Conservation (phyloP, 2,329 filamentous ascomycete genomes). For the Trichoderma polysporum region DNA sequence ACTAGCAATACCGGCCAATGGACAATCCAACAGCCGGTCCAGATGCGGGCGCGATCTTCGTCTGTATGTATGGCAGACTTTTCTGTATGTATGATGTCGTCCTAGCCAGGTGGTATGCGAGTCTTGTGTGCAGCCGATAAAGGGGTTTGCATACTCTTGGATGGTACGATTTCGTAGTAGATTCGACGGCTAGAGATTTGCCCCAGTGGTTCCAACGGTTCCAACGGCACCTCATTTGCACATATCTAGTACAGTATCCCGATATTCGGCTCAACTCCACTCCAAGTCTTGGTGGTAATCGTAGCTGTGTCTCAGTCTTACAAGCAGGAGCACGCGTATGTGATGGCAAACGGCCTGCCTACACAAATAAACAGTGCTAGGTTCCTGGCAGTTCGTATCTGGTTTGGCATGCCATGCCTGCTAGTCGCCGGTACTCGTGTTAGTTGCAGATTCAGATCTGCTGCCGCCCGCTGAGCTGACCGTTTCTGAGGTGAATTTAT, state of each 20-base stretch:
- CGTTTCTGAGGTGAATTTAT: background rate
- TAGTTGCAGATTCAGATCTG: background rate
- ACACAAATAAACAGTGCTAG: background rate
- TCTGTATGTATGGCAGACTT: background rate
- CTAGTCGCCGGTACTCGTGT: background rate
- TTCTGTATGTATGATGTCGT: background rate
- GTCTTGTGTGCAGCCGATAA: background rate
- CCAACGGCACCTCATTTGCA: background rate
- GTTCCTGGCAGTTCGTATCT: background rate
- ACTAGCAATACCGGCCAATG: background rate
- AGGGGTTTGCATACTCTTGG: background rate
- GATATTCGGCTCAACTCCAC: background rate
- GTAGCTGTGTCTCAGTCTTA: background rate
- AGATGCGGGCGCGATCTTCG: background rate
- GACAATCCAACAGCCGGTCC: background rate
- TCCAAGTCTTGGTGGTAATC: background rate
- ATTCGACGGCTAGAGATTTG: background rate
- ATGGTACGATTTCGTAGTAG: background rate
- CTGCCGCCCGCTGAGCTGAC: background rate
- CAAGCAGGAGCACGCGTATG: background rate
- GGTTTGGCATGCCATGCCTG: background rate
- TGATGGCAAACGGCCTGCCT: too few relatives aligned
- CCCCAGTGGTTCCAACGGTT: background rate
- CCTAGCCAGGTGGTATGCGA: background rate
- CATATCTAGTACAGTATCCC: background rate